Conservation (phyloP, 441 rosid genomes). For the Flueggea neowawraea region DNA sequence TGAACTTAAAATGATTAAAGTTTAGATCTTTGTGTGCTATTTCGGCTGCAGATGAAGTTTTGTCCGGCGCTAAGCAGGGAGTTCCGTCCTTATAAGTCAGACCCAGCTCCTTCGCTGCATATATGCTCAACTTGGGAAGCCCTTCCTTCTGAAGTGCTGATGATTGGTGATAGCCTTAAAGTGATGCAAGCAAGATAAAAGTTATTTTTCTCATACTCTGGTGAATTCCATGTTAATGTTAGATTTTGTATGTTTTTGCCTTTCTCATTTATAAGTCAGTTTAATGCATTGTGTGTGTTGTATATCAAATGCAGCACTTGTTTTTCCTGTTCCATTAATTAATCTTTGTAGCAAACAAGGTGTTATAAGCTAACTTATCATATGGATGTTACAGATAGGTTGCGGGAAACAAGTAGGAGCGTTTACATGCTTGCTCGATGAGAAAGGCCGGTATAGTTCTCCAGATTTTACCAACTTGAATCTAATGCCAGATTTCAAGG, state of each 20-base stretch:
- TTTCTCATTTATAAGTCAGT: too few species aligned
- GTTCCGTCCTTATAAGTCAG: slow-evolving; percentile 87
- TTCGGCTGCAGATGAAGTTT: slow-evolving; percentile 52
- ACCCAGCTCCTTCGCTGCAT: slow-evolving; percentile 87
- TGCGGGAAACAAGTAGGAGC: slow-evolving; percentile 93
- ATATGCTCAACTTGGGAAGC: slow-evolving; percentile 83
- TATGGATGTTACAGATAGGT: slow-evolving; percentile 46
- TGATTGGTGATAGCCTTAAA: slow-evolving; percentile 96
- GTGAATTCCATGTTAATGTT: too few species aligned
- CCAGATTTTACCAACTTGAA: slow-evolving; percentile 45
- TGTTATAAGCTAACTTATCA: slow-evolving; percentile 5
- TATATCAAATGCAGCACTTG: background rate
- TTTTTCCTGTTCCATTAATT: background rate
- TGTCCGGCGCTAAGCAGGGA: slow-evolving; percentile 94
- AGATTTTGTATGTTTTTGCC: too few species aligned
- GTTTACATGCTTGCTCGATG: slow-evolving; percentile 85
- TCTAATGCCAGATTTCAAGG: slow-evolving; percentile 71
- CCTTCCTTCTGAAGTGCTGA: slow-evolving; percentile 78
- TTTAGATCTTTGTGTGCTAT: background rate
- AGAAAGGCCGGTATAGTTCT: slow-evolving; percentile 55
- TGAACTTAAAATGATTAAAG: background rate
- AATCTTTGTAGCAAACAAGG: background rate
- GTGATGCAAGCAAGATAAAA: slow-evolving; percentile 57
- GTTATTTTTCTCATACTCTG: too few species aligned
- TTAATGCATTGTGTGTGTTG: too few species aligned